Base-by-base conservation (phyloP, 1,139 yeast species). In the Pichia kudriavzevii region DNA sequence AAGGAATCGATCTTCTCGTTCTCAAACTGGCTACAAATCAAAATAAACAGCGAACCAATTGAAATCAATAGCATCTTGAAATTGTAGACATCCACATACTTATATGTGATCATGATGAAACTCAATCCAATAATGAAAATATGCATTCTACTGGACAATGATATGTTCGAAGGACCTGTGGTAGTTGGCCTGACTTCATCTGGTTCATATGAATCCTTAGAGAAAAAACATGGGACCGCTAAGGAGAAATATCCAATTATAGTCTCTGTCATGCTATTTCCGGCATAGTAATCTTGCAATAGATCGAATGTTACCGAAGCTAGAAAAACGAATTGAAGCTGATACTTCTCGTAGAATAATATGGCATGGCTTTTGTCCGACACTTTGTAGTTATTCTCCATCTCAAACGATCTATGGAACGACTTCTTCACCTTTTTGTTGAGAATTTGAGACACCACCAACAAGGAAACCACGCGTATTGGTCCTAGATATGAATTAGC, bases 11-110 rank as follows among this genome's bases (percentile, higher is more conserved):
- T 14, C n/a, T 32, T 38, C 6, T 30, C 29, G 11, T 42, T 41
- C 26, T 56, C 57, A 24, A 51, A 31, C 34, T 55, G 59, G 22
- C 56, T 50, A 13, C 50, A 36, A 4, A 49, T 31, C 13, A 54
- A 33, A 5, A 55, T 46, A 14, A 46, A 5, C 25, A 54, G 26
- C 0, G 58, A 55, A 0, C 60, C 56, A 21, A 51, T 27, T 15
- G 54, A 40, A 8, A 56, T 43, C 19, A 53, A 35, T 17, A 55
- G 24, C 56, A 58, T 45, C 28, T 44, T 50, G 25, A 50, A 41
- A 31, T 49, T 53, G 38, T 47, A 41, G 12, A 34, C 32, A 3
- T 43, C 45, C 21, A 41, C 36, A 7, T 38, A 38, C 18, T 34
- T 38, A 7, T 33, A 34, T 4, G 43, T 22, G 26, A 47, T 26